phyloP scores from a whole-genome alignment of 2,329 filamentous ascomycete genomes.

The Ophiostoma australiae region DNA sequence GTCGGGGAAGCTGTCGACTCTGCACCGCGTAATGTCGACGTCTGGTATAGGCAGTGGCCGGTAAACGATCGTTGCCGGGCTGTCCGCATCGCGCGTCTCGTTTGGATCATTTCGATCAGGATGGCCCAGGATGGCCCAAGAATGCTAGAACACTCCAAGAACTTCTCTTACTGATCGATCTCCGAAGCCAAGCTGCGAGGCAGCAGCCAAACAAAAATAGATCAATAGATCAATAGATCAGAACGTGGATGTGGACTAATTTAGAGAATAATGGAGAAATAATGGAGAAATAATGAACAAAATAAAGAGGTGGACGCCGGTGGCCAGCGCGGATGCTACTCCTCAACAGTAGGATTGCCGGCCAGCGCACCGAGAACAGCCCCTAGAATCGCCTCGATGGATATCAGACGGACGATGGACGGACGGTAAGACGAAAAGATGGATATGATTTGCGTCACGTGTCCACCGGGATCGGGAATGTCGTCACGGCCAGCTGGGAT shows the following conservation, averaged over 20 bases:
- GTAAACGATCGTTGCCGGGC: not conserved
- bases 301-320: too few species aligned
- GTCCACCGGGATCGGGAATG: not conserved
- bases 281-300: not conserved
- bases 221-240: not conserved
- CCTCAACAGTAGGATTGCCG: not conserved
- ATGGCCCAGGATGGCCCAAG: too few species aligned
- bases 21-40: too few species aligned
- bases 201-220: slow-evolving; percentile 1
- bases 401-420: not conserved
- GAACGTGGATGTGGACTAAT: not conserved
- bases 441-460: slow-evolving; percentile 6
- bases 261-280: not conserved
- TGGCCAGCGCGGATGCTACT: too few species aligned
- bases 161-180: not conserved
- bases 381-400: not conserved
- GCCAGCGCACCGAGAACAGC: not conserved
- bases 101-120: too few species aligned
- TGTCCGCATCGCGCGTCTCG: not conserved
- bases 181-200: not conserved
- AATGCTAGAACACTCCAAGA: too few species aligned
- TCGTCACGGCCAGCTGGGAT: slow-evolving; percentile 9
- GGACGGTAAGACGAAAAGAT: not conserved
- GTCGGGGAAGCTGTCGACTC: not conserved
- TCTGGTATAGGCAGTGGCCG: not conserved